phyloP scores from a whole-genome alignment of 2,329 filamentous ascomycete genomes.

The Paracorniculantispora psalliotae region DNA sequence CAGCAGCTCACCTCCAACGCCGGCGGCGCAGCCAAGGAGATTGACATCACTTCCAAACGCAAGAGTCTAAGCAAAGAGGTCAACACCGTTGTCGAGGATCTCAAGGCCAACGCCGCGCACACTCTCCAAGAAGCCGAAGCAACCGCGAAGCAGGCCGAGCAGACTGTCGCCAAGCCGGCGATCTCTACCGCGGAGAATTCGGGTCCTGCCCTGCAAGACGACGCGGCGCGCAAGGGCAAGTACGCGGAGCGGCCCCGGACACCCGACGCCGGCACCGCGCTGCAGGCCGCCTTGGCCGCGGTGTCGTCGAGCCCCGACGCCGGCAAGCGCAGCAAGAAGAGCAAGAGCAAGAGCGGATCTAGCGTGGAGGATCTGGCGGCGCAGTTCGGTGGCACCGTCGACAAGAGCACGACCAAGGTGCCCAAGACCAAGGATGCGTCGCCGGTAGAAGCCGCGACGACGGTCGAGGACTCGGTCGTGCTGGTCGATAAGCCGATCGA shows the following conservation, averaged over 20 bases:
- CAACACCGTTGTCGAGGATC: background rate
- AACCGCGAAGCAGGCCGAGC: background rate
- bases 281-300: constrained; percentile 4
- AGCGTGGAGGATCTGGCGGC: constrained; percentile 5
- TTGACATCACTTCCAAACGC: background rate
- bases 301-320: background rate
- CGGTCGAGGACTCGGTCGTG: background rate
- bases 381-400: background rate
- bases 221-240: background rate
- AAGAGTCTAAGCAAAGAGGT: background rate
- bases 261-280: constrained; percentile 1
- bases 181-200: background rate
- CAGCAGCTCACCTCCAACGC: background rate
- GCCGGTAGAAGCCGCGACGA: too few species aligned
- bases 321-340: background rate
- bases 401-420: background rate
- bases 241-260: background rate
- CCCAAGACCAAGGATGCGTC: background rate
- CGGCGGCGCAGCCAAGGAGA: background rate
- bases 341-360: background rate
- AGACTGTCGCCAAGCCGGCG: background rate
- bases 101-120: background rate
- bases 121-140: background rate
- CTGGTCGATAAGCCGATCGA: background rate
- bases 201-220: background rate